Percentiles rank a stretch among this genome's conserved stretches.
phyloP scores from a whole-genome alignment of 441 rosid genomes.

The Rhodomyrtus psidioides region DNA sequence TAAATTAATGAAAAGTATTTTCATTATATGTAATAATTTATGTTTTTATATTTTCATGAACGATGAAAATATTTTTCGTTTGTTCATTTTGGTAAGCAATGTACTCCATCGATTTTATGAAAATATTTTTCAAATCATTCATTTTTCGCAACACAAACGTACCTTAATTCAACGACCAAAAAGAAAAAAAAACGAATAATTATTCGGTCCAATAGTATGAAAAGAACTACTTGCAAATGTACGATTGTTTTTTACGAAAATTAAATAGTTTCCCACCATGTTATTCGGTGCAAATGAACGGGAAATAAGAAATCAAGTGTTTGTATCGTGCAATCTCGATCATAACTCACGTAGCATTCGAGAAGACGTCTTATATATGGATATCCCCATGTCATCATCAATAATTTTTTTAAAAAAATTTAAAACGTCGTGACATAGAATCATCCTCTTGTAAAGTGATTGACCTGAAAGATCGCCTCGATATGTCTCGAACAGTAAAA shows the following conservation, averaged over 20 bases:
- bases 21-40: no score
- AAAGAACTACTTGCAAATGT: neutral
- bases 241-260: neutral
- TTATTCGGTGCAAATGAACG: neutral
- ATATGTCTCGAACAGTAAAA: neutral
- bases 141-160: neutral
- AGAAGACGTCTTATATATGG: neutral
- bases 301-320: neutral
- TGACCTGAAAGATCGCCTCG: fast-evolving
- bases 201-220: neutral
- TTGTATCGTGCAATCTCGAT: neutral
- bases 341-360: neutral
- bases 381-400: neutral
- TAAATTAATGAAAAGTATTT: no score
- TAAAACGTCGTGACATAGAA: neutral
- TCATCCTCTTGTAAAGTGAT: neutral
- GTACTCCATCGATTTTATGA: fast-evolving
- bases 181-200: neutral
- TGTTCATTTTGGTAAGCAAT: neutral
- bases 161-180: neutral
- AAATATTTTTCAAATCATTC: neutral
- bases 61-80: no score
- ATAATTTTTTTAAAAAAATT: neutral
- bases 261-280: neutral
- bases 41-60: no score